Percentiles rank a stretch among this genome's conserved stretches.
phyloP scores from a whole-genome alignment of 1,284 basidiomycete genomes.

The Xerocomus amazonicus region DNA sequence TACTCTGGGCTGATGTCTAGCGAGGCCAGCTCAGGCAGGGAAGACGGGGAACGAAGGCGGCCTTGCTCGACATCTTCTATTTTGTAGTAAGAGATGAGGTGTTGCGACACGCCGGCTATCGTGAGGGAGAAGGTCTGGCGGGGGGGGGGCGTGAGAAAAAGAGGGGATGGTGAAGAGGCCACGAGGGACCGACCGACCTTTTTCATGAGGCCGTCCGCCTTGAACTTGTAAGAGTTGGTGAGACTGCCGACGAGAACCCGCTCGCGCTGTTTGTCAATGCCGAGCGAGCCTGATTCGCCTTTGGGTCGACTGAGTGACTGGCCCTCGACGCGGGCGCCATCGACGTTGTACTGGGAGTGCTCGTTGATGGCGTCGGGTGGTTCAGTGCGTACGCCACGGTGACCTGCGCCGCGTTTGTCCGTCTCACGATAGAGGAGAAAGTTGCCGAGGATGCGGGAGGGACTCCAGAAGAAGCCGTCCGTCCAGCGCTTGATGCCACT shows the following conservation, averaged over 20 bases:
- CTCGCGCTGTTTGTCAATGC: conserved; percentile 69
- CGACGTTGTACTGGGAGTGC: conserved; percentile 33
- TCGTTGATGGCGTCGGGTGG: conserved; percentile 32
- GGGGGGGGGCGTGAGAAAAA: conserved; percentile 20
- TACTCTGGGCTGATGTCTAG: conserved; percentile 88
- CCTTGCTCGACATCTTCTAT: conserved; percentile 89
- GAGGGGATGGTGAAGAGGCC: conserved; percentile 2
- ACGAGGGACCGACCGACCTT: conserved; percentile 56
- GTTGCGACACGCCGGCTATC: conserved; percentile 83
- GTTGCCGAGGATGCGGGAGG: conserved; percentile 86
- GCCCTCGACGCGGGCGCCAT: conserved; percentile 37
- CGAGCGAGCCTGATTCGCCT: conserved; percentile 43
- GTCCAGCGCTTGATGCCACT: conserved; percentile 99
- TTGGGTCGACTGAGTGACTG: conserved; percentile 62
- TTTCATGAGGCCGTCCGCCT: conserved; percentile 88
- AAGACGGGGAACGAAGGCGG: conserved; percentile 83
- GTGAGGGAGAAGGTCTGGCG: conserved; percentile 87
- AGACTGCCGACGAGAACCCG: conserved; percentile 82
- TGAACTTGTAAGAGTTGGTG: conserved; percentile 91
- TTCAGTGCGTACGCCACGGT: conserved; percentile 48
- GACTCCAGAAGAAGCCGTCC: conserved; percentile 93
- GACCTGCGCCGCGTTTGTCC: conserved; percentile 70
- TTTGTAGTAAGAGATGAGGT: conserved; percentile 95
- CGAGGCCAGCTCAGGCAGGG: conserved; percentile 82
- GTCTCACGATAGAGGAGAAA: conserved; percentile 94